Evolutionary conservation across 306 rosid species (phyloP), one percentile per base, ranked within the genome.

Genomic region (Mucuna pruriens): DNA sequence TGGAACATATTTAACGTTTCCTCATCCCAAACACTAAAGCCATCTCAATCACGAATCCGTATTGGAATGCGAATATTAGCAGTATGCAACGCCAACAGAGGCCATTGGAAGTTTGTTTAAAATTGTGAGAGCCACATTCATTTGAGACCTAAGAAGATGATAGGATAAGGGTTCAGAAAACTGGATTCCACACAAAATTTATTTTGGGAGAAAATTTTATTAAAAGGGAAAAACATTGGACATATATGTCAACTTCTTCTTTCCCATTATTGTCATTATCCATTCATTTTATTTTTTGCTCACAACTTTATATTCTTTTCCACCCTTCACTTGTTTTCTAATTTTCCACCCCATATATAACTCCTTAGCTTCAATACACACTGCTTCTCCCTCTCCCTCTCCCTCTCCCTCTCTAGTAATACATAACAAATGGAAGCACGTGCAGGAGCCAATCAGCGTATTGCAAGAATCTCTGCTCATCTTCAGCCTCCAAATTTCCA

Each of bases 401-500:
- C 20, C 63, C 54, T 61, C 66, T 52, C 42, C 19, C 13, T 36
- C 13, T 7, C 6, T 3, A 48, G 13, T 23, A 39, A 2, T 71
- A 51, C 71, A 23, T 1, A 48, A 36, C 48, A 70, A 71, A 90
- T 89, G 92, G 94, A 84, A 76, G 84, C 84, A 22, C 84, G 67
- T 20, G 74, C 77, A 19, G 85, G 75, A 44, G 90, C 84, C 74
- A 86, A 77, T 66, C 91, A 86, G 48, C 92, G 95, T 44, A 89
- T 92, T 82, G 92, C 91, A 66, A 85, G 83, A 83, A 83, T 92
- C 83, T 72, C 91, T 9, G 88, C 92, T 84, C 97, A 92, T 85
- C 92, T 92, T 19, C 85, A 40, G n/a, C 95, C 97, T 80, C 23
- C 92, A 71, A 91, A 85, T 85, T 79, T 78, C 45, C 90, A 89